A percentile compares a stretch with the other conserved stretches of the same genome.
Evolutionary conservation across 2,329 filamentous ascomycete species (phyloP).

Genomic region (Penicillium sp.): DNA sequence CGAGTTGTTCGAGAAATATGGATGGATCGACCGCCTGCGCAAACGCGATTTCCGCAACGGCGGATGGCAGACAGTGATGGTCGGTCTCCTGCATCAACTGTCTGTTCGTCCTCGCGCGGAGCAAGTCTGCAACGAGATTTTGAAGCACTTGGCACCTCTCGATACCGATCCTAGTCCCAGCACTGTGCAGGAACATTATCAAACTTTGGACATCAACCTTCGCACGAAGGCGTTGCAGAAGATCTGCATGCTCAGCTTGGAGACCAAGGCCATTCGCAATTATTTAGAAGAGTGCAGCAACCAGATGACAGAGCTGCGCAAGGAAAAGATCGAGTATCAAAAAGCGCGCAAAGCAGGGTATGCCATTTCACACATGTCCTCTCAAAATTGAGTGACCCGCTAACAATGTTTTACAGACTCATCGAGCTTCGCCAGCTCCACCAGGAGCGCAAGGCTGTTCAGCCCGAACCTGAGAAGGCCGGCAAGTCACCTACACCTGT

Average conservation of each 20-base stretch:
- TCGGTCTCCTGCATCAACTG: constrained; percentile 82
- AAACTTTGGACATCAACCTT: constrained; percentile 76
- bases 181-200: constrained; percentile 72
- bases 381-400: neutral
- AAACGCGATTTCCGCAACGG: constrained; percentile 84
- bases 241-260: constrained; percentile 79
- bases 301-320: constrained; percentile 91
- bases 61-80: constrained; percentile 87
- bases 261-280: constrained; percentile 80
- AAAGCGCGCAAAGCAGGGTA: constrained; percentile 68
- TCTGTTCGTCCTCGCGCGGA: constrained; percentile 73
- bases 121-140: constrained; percentile 73
- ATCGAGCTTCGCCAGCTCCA: constrained; percentile 50
- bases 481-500: constrained; percentile 47
- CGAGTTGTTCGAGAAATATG: constrained; percentile 71
- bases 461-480: constrained; percentile 41
- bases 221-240: constrained; percentile 81
- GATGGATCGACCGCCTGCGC: constrained; percentile 83
- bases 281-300: constrained; percentile 92
- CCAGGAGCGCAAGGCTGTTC: constrained; percentile 50
- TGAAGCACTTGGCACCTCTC: constrained; percentile 78
- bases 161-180: constrained; percentile 74
- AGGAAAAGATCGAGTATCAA: constrained; percentile 93
- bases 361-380: constrained; percentile 31
- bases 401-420: constrained; percentile 30